Conservation (phyloP, 2,329 filamentous ascomycete species). For the Chaetomium globosum region DNA sequence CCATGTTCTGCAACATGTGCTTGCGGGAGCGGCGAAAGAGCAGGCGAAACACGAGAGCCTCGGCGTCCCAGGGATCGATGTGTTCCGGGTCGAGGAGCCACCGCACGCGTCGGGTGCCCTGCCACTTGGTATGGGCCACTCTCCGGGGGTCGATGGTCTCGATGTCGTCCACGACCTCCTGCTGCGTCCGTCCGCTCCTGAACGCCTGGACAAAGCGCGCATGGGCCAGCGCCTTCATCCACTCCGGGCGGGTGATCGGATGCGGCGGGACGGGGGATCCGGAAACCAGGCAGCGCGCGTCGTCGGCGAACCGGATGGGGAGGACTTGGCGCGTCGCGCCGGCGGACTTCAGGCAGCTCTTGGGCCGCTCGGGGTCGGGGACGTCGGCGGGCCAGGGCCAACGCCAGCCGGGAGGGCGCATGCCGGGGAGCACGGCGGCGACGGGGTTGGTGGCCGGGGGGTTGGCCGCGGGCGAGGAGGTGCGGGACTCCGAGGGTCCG, state of each 20-base stretch:
- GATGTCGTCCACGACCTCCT: not conserved
- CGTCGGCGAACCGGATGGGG: constrained; percentile 8
- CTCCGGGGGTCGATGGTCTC: not conserved
- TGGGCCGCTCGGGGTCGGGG: not conserved
- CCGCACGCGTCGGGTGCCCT: not conserved
- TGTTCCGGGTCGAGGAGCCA: not conserved
- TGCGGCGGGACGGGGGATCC: not conserved
- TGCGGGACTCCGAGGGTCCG: not conserved
- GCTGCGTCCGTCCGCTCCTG: no score
- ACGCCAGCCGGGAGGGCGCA: not conserved
- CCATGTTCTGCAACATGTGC: not conserved
- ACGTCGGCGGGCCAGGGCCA: not conserved
- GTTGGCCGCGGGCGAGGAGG: not conserved
- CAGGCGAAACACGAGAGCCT: not conserved
- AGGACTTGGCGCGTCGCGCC: not conserved
- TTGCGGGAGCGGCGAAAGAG: constrained; percentile 1
- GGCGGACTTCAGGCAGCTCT: constrained; percentile 4
- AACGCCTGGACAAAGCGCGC: no score
- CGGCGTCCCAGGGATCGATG: not conserved
- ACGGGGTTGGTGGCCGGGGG: not conserved
- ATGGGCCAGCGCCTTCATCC: not conserved
- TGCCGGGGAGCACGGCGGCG: not conserved
- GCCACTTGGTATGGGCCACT: not conserved
- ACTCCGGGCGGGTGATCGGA: not conserved
- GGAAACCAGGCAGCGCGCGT: not conserved